phyloP scores from a whole-genome alignment of 192 early-diverging fungal genomes.

The Coemansia sp. region DNA sequence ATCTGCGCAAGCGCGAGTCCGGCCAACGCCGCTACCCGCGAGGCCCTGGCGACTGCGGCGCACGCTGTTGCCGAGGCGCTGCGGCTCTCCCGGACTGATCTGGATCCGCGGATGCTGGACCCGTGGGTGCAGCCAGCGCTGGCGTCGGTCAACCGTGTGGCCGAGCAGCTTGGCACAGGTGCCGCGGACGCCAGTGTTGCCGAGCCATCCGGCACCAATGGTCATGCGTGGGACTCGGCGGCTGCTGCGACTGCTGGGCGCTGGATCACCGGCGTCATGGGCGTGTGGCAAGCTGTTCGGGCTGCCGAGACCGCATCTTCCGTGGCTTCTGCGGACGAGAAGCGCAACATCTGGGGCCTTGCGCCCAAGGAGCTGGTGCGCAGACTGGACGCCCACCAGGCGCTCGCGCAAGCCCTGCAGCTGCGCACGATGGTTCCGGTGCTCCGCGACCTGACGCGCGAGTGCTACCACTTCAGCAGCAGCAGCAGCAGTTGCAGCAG shows the following conservation, averaged over 20 bases:
- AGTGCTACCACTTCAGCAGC: not conserved
- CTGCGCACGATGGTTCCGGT: slow-evolving; percentile 25
- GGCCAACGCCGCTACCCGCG: not conserved
- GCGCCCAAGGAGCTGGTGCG: slow-evolving; percentile 41
- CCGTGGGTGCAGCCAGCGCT: slow-evolving; percentile 7
- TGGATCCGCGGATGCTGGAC: slow-evolving; percentile 10
- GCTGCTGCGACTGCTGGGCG: slow-evolving; percentile 27
- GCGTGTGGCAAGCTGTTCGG: slow-evolving; percentile 42
- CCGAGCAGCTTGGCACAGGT: not conserved
- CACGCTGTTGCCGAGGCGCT: not conserved
- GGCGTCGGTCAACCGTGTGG: not conserved
- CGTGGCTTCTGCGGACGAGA: not conserved
- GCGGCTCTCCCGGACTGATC: not conserved
- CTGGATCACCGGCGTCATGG: slow-evolving; percentile 44
- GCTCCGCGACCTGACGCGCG: slow-evolving; percentile 13
- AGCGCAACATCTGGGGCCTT: slow-evolving; percentile 37
- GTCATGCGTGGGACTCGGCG: not conserved
- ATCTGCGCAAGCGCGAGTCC: not conserved
- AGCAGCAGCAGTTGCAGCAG: not conserved
- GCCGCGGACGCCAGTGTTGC: not conserved
- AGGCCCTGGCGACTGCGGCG: slow-evolving; percentile 1
- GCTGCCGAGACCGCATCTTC: slow-evolving; percentile 30
- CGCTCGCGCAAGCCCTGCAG: slow-evolving; percentile 24
- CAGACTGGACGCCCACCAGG: slow-evolving; percentile 27
- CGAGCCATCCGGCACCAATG: not conserved